phyloP scores from a whole-genome alignment of 257 asterid genomes.

The Solanum habrochaites region DNA sequence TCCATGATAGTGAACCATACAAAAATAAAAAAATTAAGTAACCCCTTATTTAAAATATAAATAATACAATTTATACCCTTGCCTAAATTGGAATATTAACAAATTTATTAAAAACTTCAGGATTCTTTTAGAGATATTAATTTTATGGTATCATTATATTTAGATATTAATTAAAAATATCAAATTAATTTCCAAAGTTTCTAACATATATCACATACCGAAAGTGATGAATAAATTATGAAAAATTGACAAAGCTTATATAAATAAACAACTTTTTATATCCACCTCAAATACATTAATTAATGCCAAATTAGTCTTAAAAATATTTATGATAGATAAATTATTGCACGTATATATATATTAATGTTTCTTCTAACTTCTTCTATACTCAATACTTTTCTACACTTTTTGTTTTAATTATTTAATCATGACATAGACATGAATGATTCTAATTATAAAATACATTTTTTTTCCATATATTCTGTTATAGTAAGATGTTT shows the following conservation, averaged over 20 bases:
- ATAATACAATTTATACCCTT: neutral
- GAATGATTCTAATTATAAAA: neutral
- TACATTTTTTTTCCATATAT: neutral
- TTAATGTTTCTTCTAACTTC: constrained; percentile 20
- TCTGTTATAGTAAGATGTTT: neutral
- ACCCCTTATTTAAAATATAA: neutral
- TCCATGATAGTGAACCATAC: neutral
- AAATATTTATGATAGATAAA: neutral
- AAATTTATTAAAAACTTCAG: neutral
- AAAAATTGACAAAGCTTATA: neutral
- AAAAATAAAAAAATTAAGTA: neutral
- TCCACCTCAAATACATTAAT: neutral
- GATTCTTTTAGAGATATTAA: neutral
- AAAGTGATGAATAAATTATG: neutral
- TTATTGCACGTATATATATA: neutral
- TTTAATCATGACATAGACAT: constrained; percentile 5
- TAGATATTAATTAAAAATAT: neutral
- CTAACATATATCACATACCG: neutral
- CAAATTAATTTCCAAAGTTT: neutral
- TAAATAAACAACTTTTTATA: neutral
- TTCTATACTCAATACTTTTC: constrained; percentile 9
- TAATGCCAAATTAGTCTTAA: neutral
- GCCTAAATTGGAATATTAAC: neutral
- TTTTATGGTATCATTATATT: neutral
- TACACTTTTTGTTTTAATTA: neutral